Evolutionary conservation across 495 filamentous ascomycete genomes (phyloP).

Genomic region (Parmelia sp.): DNA sequence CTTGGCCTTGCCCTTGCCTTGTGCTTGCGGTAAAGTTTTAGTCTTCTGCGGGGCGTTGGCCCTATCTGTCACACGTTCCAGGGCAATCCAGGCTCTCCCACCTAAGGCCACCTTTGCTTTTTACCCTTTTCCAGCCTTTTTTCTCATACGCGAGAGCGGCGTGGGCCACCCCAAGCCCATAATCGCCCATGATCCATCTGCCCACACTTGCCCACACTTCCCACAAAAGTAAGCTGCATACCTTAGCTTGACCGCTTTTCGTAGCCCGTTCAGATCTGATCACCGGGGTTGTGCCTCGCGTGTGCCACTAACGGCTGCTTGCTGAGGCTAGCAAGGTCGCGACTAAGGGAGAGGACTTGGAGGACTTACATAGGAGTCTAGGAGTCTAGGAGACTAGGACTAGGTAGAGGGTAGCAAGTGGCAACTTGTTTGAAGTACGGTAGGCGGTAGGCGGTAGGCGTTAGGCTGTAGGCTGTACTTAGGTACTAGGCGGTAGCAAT

Average conservation of each 20-base stretch:
- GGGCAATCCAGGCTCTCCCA: no score
- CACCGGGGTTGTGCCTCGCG: constrained; percentile 11
- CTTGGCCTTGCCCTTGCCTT: neutral
- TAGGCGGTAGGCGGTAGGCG: no score
- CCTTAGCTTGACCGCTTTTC: constrained; percentile 20
- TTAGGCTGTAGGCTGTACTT: no score
- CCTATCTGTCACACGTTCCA: constrained; percentile 6
- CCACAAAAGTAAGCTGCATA: constrained; percentile 12
- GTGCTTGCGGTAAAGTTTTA: neutral
- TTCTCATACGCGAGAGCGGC: neutral
- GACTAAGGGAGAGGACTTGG: no score
- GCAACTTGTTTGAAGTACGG: no score
- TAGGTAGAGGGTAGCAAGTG: no score
- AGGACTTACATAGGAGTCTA: no score
- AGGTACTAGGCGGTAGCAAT: no score
- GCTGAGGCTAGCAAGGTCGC: no score
- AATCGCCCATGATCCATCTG: neutral
- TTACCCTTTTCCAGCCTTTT: neutral
- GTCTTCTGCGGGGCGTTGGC: neutral
- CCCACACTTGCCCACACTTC: neutral
- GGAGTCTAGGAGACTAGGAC: no score
- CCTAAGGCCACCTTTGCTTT: neutral
- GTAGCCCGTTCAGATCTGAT: constrained; percentile 17
- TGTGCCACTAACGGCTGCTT: neutral
- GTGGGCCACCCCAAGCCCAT: neutral